These are phyloP conservation scores for Arbutus unedo DNA, from an alignment of 148 eudicot species.

Conservation along the genomic window DNA sequence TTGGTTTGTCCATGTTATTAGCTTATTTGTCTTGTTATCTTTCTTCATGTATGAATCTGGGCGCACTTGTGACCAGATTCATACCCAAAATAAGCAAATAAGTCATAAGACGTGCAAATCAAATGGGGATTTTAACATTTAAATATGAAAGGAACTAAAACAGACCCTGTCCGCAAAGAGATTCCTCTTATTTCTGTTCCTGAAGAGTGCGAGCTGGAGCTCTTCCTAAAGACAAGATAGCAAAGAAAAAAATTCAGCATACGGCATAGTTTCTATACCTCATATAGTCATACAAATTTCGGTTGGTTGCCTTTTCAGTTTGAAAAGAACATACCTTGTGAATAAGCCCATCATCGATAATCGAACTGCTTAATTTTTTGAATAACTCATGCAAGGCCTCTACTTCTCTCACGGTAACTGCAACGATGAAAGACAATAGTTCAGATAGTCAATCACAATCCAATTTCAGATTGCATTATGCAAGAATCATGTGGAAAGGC, in stretches of 20 bases:
- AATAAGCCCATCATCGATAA: constrained; percentile 81
- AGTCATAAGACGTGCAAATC: too few relatives aligned
- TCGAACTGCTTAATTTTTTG: constrained; percentile 85
- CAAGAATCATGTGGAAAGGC: too few relatives aligned
- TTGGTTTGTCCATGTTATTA: too few relatives aligned
- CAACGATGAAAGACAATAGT: constrained; percentile 10
- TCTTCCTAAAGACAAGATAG: constrained; percentile 56
- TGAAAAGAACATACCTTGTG: constrained; percentile 57
- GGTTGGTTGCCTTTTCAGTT: background rate
- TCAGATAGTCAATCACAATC: background rate
- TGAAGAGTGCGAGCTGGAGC: constrained; percentile 84
- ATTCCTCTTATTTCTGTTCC: constrained; percentile 67
- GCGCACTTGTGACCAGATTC: too few relatives aligned
- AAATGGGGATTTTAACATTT: too few relatives aligned
- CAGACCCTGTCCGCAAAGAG: constrained; percentile 90
- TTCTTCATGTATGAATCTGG: too few relatives aligned
- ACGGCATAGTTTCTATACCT: background rate
- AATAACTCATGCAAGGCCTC: constrained; percentile 76
- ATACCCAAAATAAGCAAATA: too few relatives aligned
- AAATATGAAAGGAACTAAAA: background rate
- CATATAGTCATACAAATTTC: background rate
- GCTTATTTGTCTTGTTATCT: too few relatives aligned
- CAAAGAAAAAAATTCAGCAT: background rate
- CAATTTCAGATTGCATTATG: background rate
- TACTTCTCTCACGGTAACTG: constrained; percentile 90